Percentiles rank a stretch among this genome's conserved stretches.
These are phyloP conservation scores for Camillea tinctor DNA, from an alignment of 2,329 filamentous ascomycete species.

Conservation along the genomic window DNA sequence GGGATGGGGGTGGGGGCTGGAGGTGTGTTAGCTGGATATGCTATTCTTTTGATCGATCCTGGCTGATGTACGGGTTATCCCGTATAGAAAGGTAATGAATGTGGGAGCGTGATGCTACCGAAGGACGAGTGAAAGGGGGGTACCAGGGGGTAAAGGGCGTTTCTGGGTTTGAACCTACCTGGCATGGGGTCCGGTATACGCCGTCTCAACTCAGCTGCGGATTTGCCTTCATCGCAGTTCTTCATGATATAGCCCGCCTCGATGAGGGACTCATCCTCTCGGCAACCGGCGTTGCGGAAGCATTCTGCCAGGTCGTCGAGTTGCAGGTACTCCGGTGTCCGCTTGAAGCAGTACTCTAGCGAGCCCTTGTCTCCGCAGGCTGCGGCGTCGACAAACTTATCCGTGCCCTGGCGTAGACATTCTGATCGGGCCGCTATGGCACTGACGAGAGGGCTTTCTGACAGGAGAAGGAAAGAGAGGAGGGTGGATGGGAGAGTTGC, in stretches of 20 bases:
- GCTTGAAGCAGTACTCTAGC: constrained; percentile 43
- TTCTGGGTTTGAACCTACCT: constrained; percentile 16
- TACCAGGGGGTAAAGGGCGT: neutral
- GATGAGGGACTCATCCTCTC: constrained; percentile 33
- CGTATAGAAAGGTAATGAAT: too few species aligned
- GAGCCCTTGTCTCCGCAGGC: constrained; percentile 44
- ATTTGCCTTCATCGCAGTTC: constrained; percentile 28
- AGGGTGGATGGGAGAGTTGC: constrained; percentile 26
- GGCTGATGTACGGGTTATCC: too few species aligned
- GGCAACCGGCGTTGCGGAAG: constrained; percentile 38
- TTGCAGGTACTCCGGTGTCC: constrained; percentile 30
- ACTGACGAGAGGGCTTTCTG: constrained; percentile 29
- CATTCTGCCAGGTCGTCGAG: constrained; percentile 38
- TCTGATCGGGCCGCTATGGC: constrained; percentile 28
- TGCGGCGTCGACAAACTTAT: constrained; percentile 39
- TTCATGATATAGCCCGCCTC: constrained; percentile 35
- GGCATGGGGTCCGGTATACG: constrained; percentile 20
- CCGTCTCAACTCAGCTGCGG: constrained; percentile 22
- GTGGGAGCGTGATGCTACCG: neutral
- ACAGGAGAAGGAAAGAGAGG: constrained; percentile 35
- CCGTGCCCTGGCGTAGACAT: constrained; percentile 41
- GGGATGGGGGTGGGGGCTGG: constrained; percentile 1
- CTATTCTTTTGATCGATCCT: too few species aligned
- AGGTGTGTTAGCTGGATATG: too few species aligned
- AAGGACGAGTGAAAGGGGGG: too few species aligned